Evolutionary conservation across 2,329 filamentous ascomycete genomes (phyloP), one percentile per base, ranked within the genome.

Genomic region (Fusarium marasasianum): DNA sequence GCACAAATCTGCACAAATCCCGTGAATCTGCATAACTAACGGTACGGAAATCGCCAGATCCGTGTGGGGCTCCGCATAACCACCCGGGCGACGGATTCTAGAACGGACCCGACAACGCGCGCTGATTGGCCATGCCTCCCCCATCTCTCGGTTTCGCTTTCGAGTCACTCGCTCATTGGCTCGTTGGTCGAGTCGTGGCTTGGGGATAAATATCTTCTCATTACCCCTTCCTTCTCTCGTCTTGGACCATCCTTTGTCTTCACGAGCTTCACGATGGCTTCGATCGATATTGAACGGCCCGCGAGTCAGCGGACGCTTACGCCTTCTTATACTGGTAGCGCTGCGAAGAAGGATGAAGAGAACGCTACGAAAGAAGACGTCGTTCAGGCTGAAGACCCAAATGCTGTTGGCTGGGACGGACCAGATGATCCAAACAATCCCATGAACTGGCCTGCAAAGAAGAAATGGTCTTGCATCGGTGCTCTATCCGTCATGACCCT

Each of bases 391-490:
- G 38, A 68, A 5, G 75, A 79, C 33, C 76, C 76, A 0, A 78
- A 79, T 47, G 76, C 73, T 9, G 63, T 79, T 29, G 69, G 66
- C 0, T 79, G 77, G 77, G 76, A 79, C 70, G 76, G 77, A 5
- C 64, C 65, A 1, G 73, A 78, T 24, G 91, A 92, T 74, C 85
- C 85, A 11, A 83, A 86, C 9, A 91, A 93, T 73, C 91, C 92
- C 0, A 86, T 88, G 72, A 92, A 93, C 75, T 94, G 92, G 91
- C 81, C 88, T 0, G 79, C 90, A 40, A 84, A 80, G 75, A 84
- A 82, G 76, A 83, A 83, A 41, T 81, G 79, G 67, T 50, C 78
- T 24, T 80, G 81, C 6, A 81, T 85, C 12, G 79, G 76, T 3
- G 77, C 79, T 10, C 79, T 85, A 5, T 82, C 76, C 4, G 22